Conservation (phyloP, 2,329 filamentous ascomycete species). For the Aspergillus pseudoterreus region DNA sequence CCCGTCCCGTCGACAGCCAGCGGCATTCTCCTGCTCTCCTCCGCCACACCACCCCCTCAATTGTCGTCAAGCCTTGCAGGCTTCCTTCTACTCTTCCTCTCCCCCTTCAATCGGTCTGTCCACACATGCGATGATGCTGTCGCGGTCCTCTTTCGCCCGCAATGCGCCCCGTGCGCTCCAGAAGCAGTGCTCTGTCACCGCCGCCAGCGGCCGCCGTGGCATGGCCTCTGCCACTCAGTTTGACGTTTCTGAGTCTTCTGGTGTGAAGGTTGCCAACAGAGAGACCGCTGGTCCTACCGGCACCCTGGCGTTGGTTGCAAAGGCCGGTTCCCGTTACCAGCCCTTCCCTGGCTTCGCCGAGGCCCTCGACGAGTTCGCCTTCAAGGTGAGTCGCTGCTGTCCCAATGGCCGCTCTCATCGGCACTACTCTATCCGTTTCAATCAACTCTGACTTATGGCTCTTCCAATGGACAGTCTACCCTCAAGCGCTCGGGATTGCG, state of each 20-base stretch:
- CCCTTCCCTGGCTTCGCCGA: slow-evolving; percentile 83
- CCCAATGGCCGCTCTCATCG: slow-evolving; percentile 17
- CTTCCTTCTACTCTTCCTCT: slow-evolving; percentile 26
- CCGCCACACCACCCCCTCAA: slow-evolving; percentile 26
- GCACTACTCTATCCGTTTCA: background rate
- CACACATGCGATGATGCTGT: slow-evolving; percentile 62
- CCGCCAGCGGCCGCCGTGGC: slow-evolving; percentile 53
- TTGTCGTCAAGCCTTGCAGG: slow-evolving; percentile 37
- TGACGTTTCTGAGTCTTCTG: slow-evolving; percentile 78
- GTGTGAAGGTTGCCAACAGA: slow-evolving; percentile 88
- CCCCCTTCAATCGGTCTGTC: slow-evolving; percentile 46
- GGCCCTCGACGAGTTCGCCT: slow-evolving; percentile 91
- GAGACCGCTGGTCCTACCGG: slow-evolving; percentile 85
- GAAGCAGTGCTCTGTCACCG: slow-evolving; percentile 54
- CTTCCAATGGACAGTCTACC: slow-evolving; percentile 63
- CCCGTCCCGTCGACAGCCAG: slow-evolving; percentile 25
- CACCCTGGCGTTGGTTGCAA: slow-evolving; percentile 85
- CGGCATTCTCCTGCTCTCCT: slow-evolving; percentile 24
- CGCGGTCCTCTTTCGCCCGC: slow-evolving; percentile 62
- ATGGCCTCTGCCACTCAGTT: slow-evolving; percentile 69
- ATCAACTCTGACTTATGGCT: slow-evolving; percentile 10
- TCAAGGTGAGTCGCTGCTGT: slow-evolving; percentile 66
- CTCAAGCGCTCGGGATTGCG: slow-evolving; percentile 82
- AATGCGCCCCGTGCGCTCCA: slow-evolving; percentile 61
- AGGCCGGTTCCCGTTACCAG: slow-evolving; percentile 92